Evolutionary conservation across 352 stramenopile genomes (phyloP), one percentile per base, ranked within the genome.

Genomic region (Phytophthora pistaciae): DNA sequence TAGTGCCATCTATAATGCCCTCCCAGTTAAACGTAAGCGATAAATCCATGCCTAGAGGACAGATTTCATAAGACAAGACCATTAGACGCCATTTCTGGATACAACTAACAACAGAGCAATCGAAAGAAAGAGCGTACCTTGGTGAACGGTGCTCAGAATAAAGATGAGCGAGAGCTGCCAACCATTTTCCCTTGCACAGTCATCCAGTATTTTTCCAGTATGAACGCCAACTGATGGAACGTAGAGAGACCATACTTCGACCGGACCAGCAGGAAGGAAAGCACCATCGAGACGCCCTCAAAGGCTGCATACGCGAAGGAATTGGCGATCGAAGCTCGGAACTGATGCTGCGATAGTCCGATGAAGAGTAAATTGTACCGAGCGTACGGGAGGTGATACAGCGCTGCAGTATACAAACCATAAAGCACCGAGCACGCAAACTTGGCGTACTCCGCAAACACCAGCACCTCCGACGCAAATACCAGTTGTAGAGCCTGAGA

Each of bases 191-290:
- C 66, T 46, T 77, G 66, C 3, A 74, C 60, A 38, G 40, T 59
- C 57, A 70, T 66, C 44, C 64, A 77, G 57, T 82, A 78, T 52
- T 66, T 78, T 60, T 80, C 72, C 50, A 82, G 71, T 60, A 77
- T 62, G 53, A 82, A 82, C 6, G 60, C 71, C 9, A 82, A 50
- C 55, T 71, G 56, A 23, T 76, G 62, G 42, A 78, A 64, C 6
- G 44, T 52, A 9, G 44, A 52, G 38, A 52, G 44, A 10, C 44
- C 44, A n/a, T 52, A 52, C 44, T 52, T 52, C 5, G 20, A 52
- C 25, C 44, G 44, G 5, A 52, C 18, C 3, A 52, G 44, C 6
- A 52, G 7, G 9, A 27, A 52, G 20, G 27, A 25, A 21, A 52
- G 44, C n/a, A 52, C 18, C 44, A 52, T 52, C 16, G 44, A 52